These are phyloP conservation scores for Sporothrix sp. DNA, from an alignment of 2,329 filamentous ascomycete genomes.

Conservation along the genomic window DNA sequence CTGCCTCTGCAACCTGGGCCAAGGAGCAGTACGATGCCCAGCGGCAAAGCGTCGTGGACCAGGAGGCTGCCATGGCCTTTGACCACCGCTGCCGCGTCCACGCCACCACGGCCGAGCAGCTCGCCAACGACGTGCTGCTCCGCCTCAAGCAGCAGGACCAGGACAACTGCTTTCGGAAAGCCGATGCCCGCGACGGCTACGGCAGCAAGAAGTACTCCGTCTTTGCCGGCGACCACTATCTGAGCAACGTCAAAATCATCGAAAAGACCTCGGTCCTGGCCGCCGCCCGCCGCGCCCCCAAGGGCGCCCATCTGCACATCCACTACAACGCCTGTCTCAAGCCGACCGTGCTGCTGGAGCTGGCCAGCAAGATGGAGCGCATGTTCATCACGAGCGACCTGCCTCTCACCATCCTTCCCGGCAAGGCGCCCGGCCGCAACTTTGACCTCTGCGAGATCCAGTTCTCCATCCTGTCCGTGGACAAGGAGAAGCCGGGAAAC, in stretches of 20 bases:
- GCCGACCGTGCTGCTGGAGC: conserved; percentile 48
- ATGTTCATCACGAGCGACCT: conserved; percentile 61
- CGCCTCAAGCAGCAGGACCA: conserved; percentile 29
- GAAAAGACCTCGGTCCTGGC: conserved; percentile 46
- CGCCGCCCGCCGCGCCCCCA: conserved; percentile 52
- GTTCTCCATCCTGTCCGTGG: conserved; percentile 42
- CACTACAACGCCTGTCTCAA: conserved; percentile 69
- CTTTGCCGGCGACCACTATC: conserved; percentile 47
- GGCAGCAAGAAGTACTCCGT: conserved; percentile 35
- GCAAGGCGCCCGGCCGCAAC: conserved; percentile 20
- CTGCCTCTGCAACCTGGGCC: no score
- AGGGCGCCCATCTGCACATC: conserved; percentile 63
- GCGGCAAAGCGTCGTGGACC: conserved; percentile 23
- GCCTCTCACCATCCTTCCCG: conserved; percentile 33
- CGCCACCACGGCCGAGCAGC: conserved; percentile 27
- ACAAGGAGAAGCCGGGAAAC: conserved; percentile 27
- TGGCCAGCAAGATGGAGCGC: conserved; percentile 44
- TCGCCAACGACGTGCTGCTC: conserved; percentile 33
- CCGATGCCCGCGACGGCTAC: conserved; percentile 27
- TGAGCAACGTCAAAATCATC: conserved; percentile 46
- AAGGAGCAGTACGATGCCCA: conserved; percentile 22
- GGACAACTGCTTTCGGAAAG: conserved; percentile 24
- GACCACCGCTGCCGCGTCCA: conserved; percentile 28
- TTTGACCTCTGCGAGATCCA: conserved; percentile 50
- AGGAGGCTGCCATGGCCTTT: conserved; percentile 32